These are phyloP conservation scores for Xylariaceae sp. DNA, from an alignment of 2,329 filamentous ascomycete species.

Conservation along the genomic window DNA sequence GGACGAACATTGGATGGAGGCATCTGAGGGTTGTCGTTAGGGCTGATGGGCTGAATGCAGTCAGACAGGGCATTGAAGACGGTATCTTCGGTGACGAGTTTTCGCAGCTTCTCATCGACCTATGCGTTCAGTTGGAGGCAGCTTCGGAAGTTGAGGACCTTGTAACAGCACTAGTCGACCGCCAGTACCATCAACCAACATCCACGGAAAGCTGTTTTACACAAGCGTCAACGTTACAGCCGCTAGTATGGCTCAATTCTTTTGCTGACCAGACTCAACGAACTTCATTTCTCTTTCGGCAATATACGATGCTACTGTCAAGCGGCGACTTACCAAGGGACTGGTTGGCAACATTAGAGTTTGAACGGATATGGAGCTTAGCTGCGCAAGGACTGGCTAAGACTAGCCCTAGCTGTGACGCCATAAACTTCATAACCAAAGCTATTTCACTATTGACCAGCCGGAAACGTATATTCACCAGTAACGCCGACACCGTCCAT, in stretches of 20 bases:
- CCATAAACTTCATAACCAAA: slow-evolving; percentile 45
- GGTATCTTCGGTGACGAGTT: slow-evolving; percentile 52
- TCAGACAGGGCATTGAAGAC: slow-evolving; percentile 51
- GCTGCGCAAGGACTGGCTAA: slow-evolving; percentile 47
- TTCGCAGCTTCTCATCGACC: slow-evolving; percentile 48
- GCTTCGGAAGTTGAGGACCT: slow-evolving; percentile 51
- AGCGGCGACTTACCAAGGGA: slow-evolving; percentile 46
- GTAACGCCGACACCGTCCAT: slow-evolving; percentile 19
- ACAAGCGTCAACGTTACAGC: slow-evolving; percentile 37
- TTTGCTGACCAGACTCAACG: slow-evolving; percentile 44
- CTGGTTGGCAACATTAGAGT: slow-evolving; percentile 54
- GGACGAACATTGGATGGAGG: slow-evolving; percentile 52
- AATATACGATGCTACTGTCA: slow-evolving; percentile 47
- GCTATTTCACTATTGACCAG: slow-evolving; percentile 45
- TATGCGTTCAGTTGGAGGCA: slow-evolving; percentile 49
- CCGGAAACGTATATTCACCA: slow-evolving; percentile 25
- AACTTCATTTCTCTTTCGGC: slow-evolving; percentile 46
- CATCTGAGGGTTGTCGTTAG: slow-evolving; percentile 54
- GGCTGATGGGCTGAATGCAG: slow-evolving; percentile 53
- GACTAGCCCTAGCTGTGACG: slow-evolving; percentile 42
- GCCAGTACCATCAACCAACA: slow-evolving; percentile 46
- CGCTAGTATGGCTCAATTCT: slow-evolving; percentile 45
- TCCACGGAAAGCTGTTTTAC: slow-evolving; percentile 42
- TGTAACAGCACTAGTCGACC: slow-evolving; percentile 45
- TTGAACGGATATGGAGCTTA: slow-evolving; percentile 50